Base-by-base conservation (phyloP, 345 rosid species). In the Citrus sp. region DNA sequence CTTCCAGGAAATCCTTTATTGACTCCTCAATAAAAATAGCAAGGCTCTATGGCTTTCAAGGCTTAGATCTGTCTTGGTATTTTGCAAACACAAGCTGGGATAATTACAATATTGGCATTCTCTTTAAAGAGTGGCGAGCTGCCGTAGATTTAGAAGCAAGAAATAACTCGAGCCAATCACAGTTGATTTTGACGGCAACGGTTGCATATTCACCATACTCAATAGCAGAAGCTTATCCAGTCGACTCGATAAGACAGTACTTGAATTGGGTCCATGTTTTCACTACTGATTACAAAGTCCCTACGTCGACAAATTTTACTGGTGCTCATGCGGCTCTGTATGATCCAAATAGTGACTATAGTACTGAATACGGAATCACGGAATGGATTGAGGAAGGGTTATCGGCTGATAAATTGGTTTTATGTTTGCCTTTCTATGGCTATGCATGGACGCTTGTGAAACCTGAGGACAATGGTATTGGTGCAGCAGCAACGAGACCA, bases 371-470 rank as follows among this genome's bases (percentile, higher is more conserved):
- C 46, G 79, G 77, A 4, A 58, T 84, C 22, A 65, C 3, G 4
- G 38, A 3, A 2, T 82, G 75, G 67, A 49, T 70, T 0, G 70
- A 28, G 1, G 18, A 35, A 42, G 80, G 87, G 13, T 25, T 86
- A 27, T 62, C 70, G 0, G 56, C 77, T 4, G 54, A 22, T 25
- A 84, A 75, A 58, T 8, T 84, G 73, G 81, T 82, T 3, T 10
- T 86, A 22, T 66, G 73, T 49, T 70, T 81, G 35, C 85, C 89
- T 37, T 82, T 58, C 79, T 80, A 86, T 63, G 87, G 87, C 18
- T 72, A 76, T 30, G 81, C 82, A 0, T 86, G 89, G 89, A 73
- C 19, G 4, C 81, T 84, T 0, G 73, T 27, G 28, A 72, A 84
- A 66, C 67, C 59, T 0, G 25, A 68, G 0, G 42, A 68, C 2